Conservation (phyloP, 140 eudicot species). For the Ambrosia hybrid region DNA sequence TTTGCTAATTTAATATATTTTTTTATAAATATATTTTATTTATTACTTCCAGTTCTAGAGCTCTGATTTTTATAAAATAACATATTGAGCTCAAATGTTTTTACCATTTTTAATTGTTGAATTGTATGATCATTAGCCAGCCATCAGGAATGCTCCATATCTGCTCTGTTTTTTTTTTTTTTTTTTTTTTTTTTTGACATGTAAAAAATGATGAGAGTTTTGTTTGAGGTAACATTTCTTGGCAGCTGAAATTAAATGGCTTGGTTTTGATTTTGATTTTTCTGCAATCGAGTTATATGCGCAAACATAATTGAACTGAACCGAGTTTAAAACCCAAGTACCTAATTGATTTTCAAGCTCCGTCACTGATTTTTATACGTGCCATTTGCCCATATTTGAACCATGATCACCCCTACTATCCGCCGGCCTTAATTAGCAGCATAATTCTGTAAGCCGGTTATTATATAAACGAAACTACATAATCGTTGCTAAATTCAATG, state of each 20-base stretch:
- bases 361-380: too few species aligned
- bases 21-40: conserved; percentile 8
- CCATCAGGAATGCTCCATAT: too few species aligned
- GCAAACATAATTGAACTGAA: neutral
- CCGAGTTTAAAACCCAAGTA: neutral
- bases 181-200: too few species aligned
- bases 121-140: too few species aligned
- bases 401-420: too few species aligned
- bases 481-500: neutral
- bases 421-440: neutral
- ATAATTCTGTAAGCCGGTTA: too few species aligned
- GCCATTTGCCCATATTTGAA: too few species aligned
- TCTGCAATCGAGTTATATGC: neutral
- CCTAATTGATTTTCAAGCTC: too few species aligned
- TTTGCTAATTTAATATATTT: conserved; percentile 26
- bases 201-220: neutral
- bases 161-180: too few species aligned
- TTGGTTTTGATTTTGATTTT: neutral
- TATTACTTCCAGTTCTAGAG: neutral
- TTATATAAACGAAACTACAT: neutral
- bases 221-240: neutral
- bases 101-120: too few species aligned
- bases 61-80: neutral
- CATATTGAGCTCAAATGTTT: conserved; percentile 1
- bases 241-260: neutral